Conservation (phyloP, 192 early-diverging fungal species). For the Coemansia sp. region DNA sequence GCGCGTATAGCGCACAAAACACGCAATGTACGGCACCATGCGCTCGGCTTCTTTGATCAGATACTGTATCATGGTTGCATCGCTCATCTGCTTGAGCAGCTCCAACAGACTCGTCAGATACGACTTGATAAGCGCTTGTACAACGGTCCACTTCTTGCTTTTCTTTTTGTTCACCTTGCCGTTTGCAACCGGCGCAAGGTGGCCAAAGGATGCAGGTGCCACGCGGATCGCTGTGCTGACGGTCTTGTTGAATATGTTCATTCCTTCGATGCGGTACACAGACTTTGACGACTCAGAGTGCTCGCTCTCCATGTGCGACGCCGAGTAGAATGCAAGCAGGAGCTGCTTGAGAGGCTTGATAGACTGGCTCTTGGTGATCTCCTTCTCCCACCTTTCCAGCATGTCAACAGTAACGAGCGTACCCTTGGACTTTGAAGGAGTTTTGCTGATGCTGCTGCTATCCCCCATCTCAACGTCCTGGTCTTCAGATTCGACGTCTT, state of each 20-base stretch:
- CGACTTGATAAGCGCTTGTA: slow-evolving; percentile 80
- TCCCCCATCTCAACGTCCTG: slow-evolving; percentile 49
- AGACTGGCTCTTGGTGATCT: slow-evolving; percentile 62
- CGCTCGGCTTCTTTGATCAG: slow-evolving; percentile 81
- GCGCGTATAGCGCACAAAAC: slow-evolving; percentile 78
- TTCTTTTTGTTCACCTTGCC: slow-evolving; percentile 33
- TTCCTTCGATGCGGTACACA: slow-evolving; percentile 71
- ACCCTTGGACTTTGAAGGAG: slow-evolving; percentile 6
- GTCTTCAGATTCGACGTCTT: slow-evolving; percentile 21
- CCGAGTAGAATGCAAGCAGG: slow-evolving; percentile 82
- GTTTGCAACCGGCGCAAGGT: slow-evolving; percentile 59
- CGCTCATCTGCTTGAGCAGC: slow-evolving; percentile 81
- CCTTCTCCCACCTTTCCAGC: slow-evolving; percentile 71
- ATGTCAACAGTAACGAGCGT: slow-evolving; percentile 69
- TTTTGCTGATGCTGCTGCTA: slow-evolving; percentile 54
- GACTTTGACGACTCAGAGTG: slow-evolving; percentile 55
- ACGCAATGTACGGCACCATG: slow-evolving; percentile 72
- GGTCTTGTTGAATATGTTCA: slow-evolving; percentile 76
- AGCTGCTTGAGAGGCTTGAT: slow-evolving; percentile 69
- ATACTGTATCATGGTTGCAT: slow-evolving; percentile 80
- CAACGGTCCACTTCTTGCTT: slow-evolving; percentile 67
- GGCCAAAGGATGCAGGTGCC: slow-evolving; percentile 66
- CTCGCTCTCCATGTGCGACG: slow-evolving; percentile 72
- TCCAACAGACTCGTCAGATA: slow-evolving; percentile 73
- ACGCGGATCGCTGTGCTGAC: slow-evolving; percentile 72